Base-by-base conservation (phyloP, 441 rosid species). In the Sinapis alba region DNA sequence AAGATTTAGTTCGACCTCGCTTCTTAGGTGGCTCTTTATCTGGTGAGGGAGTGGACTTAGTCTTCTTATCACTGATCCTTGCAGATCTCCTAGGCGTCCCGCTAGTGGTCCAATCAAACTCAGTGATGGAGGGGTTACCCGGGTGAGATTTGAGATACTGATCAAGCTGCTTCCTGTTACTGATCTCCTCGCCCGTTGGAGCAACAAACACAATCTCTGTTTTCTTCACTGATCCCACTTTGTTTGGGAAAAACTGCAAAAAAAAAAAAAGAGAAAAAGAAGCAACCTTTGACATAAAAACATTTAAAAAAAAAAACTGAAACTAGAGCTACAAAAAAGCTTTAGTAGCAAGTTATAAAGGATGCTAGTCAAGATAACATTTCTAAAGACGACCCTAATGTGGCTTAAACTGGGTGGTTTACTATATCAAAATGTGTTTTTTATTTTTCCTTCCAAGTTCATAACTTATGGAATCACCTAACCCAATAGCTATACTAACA, bases 61-160 rank as follows among this genome's bases (percentile, higher is more conserved):
- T 82, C 84, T 90, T 95, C 80, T 81, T 43, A 43, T 43, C 93
- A 71, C 88, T 87, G 84, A 95, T 88, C 82, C 98, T 88, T 27
- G 99, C 84, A 10, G 99, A 93, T 79, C 99, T 85, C 85, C 98
- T 91, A 21, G 97, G 99, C n/a, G 93, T 86, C 79, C 90, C 98
- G 62, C 97, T 95, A 32, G 95, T 93, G 7, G 93, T 91, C 99
- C 99, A 93, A 65, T 95, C 98, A 69, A 95, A 95, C 81, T 89
- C 97, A 0, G 89, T 15, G 59, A 86, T 66, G 7, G 88, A 79
- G 1, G 97, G 98, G 80, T 82, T 90, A 54, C 92, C 97, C 30
- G 93, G 90, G 76, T 93, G 86, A 19, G 93, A 76, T 79, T 93
- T 95, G 62, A 95, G 91, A 86, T 93, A 93, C 83, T 86, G 89